Conservation (phyloP, 2,329 filamentous ascomycete genomes). For the Septoria petroselini region DNA sequence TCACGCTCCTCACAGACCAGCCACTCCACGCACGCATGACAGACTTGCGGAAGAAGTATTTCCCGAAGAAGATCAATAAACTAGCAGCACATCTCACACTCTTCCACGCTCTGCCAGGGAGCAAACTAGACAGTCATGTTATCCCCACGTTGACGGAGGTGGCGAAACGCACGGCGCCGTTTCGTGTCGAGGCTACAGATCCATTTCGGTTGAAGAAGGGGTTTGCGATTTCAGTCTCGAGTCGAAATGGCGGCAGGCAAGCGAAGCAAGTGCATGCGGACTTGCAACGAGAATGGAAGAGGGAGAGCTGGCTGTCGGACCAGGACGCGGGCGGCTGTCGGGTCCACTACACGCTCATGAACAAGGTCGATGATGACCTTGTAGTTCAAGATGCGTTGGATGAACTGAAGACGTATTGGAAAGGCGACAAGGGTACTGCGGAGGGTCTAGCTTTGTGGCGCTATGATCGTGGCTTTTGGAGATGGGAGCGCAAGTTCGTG, state of each 20-base stretch:
- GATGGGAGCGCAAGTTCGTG: slow-evolving; percentile 38
- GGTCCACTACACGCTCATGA: slow-evolving; percentile 49
- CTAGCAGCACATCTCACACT: slow-evolving; percentile 46
- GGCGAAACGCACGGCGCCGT: slow-evolving; percentile 35
- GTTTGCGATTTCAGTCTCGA: slow-evolving; percentile 41
- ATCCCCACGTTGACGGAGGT: slow-evolving; percentile 37
- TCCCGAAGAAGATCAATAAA: slow-evolving; percentile 44
- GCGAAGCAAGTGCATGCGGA: slow-evolving; percentile 39
- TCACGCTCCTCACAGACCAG: slow-evolving; percentile 44
- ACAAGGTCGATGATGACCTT: slow-evolving; percentile 45
- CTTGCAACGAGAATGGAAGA: slow-evolving; percentile 39
- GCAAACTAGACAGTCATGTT: slow-evolving; percentile 38
- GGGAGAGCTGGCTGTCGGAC: slow-evolving; percentile 41
- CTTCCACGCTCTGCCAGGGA: slow-evolving; percentile 47
- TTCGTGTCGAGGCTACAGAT: slow-evolving; percentile 39
- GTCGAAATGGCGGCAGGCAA: slow-evolving; percentile 30
- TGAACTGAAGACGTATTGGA: slow-evolving; percentile 37
- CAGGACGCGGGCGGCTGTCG: slow-evolving; percentile 44
- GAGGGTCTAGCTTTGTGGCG: slow-evolving; percentile 44
- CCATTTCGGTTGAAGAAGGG: slow-evolving; percentile 45
- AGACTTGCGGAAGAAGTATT: slow-evolving; percentile 41
- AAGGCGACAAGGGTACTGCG: slow-evolving; percentile 37
- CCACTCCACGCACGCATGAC: slow-evolving; percentile 42
- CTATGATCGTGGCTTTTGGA: slow-evolving; percentile 45
- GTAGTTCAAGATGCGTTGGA: slow-evolving; percentile 40